Conservation (phyloP, 2,329 filamentous ascomycete species). For the Fusarium napiforme region DNA sequence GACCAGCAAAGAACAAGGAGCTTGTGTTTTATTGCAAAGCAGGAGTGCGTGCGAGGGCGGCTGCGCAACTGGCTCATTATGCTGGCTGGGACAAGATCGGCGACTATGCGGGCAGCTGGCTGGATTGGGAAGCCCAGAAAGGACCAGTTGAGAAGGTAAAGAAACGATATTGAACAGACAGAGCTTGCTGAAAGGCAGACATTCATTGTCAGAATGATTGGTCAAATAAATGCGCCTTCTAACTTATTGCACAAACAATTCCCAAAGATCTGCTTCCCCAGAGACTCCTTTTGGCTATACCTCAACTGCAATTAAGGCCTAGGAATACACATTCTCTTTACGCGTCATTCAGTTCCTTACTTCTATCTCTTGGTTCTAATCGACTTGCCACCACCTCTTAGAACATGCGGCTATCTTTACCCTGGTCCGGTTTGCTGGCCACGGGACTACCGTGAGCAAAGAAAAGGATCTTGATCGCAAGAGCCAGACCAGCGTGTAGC, state of each 20-base stretch:
- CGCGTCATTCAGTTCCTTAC: conserved; percentile 18
- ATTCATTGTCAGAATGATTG: conserved; percentile 3
- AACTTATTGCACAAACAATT: conserved; percentile 39
- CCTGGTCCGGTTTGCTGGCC: conserved; percentile 53
- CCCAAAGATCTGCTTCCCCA: conserved; percentile 13
- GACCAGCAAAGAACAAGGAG: conserved; percentile 65
- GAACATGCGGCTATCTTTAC: conserved; percentile 35
- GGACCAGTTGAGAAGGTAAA: conserved; percentile 61
- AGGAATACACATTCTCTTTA: conserved; percentile 31
- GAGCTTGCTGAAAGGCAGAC: neutral
- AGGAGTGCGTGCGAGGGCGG: conserved; percentile 82
- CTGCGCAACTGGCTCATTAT: conserved; percentile 79
- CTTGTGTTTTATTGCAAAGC: conserved; percentile 94
- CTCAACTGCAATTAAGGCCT: neutral
- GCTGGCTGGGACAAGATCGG: conserved; percentile 79
- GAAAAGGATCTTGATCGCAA: conserved; percentile 97
- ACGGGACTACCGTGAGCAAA: conserved; percentile 80
- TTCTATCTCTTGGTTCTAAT: conserved; percentile 7
- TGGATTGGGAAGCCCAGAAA: conserved; percentile 83
- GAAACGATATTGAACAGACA: neutral
- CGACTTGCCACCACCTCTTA: conserved; percentile 3
- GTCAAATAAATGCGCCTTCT: conserved; percentile 36
- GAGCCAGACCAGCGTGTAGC: conserved; percentile 87
- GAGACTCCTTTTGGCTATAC: conserved; percentile 31
- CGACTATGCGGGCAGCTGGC: conserved; percentile 80